A percentile compares a stretch with the other conserved stretches of the same genome.
Evolutionary conservation across 116 monocot species (phyloP).

Genomic region (Zostera marina): DNA sequence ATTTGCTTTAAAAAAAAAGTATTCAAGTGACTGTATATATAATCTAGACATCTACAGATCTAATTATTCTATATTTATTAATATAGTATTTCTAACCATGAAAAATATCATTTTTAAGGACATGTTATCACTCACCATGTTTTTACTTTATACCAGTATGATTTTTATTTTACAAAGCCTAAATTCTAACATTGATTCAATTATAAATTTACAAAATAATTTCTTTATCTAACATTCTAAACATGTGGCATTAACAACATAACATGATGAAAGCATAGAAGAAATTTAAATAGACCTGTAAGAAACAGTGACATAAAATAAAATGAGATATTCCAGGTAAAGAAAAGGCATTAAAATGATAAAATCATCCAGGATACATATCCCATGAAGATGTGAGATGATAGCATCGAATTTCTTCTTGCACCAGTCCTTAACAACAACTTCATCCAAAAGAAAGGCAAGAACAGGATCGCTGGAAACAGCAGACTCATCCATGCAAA

Average conservation of each 20-base stretch:
- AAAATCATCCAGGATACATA: slow-evolving; percentile 55
- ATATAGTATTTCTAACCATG: too few species aligned
- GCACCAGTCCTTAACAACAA: slow-evolving; percentile 96
- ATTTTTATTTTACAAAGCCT: not conserved
- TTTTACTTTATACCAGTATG: not conserved
- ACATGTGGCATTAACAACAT: not conserved
- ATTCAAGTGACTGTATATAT: too few species aligned
- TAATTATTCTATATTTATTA: too few species aligned
- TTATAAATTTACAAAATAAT: not conserved
- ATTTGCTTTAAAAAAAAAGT: too few species aligned
- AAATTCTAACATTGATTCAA: not conserved
- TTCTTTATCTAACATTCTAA: slow-evolving; percentile 2
- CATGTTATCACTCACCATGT: not conserved
- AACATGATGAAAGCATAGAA: not conserved
- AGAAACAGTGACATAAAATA: not conserved
- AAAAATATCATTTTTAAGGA: too few species aligned
- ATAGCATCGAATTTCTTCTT: slow-evolving; percentile 34
- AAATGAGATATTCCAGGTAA: not conserved
- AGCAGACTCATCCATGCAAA: slow-evolving; percentile 94
- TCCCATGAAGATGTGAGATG: slow-evolving; percentile 27
- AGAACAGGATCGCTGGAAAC: slow-evolving; percentile 90
- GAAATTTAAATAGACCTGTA: not conserved
- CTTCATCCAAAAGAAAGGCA: slow-evolving; percentile 94
- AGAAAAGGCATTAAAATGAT: not conserved
- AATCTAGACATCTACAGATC: too few species aligned